Evolutionary conservation across 2,329 filamentous ascomycete species (phyloP).

Genomic region (Zalaria sp.): DNA sequence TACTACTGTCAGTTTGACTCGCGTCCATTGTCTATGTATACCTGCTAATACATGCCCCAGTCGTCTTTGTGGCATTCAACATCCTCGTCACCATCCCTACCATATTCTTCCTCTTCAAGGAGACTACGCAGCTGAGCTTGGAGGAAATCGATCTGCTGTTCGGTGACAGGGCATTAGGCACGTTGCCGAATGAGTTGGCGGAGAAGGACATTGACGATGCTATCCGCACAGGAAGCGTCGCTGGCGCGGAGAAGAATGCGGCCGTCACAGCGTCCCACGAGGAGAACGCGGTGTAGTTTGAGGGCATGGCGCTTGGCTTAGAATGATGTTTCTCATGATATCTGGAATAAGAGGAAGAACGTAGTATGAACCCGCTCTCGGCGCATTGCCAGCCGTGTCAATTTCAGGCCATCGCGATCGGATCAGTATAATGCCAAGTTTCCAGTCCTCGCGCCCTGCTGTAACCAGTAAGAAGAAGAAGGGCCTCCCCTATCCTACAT

Average conservation of each 20-base stretch:
- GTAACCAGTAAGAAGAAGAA: background rate
- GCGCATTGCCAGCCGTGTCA: no score
- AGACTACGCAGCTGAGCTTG: slow-evolving; percentile 38
- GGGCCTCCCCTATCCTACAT: slow-evolving; percentile 28
- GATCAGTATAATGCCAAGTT: no score
- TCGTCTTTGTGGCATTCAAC: slow-evolving; percentile 42
- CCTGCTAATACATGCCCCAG: slow-evolving; percentile 22
- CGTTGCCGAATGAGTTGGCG: slow-evolving; percentile 29
- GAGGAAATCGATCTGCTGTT: slow-evolving; percentile 47
- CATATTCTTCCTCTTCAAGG: slow-evolving; percentile 38
- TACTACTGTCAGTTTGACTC: slow-evolving; percentile 33
- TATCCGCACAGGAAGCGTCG: slow-evolving; percentile 8
- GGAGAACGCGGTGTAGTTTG: no score
- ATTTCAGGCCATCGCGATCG: no score
- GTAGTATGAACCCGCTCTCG: no score
- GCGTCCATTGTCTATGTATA: no score
- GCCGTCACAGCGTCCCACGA: background rate
- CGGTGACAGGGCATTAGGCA: slow-evolving; percentile 35
- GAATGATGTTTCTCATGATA: no score
- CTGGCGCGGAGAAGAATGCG: slow-evolving; percentile 5
- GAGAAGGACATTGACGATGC: slow-evolving; percentile 18
- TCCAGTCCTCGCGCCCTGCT: no score
- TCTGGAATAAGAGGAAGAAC: no score
- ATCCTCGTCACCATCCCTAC: slow-evolving; percentile 28
- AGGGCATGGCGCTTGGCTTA: no score